Evolutionary conservation across 106 monocot species (phyloP).

Genomic region (Phalaenopsis equestris): DNA sequence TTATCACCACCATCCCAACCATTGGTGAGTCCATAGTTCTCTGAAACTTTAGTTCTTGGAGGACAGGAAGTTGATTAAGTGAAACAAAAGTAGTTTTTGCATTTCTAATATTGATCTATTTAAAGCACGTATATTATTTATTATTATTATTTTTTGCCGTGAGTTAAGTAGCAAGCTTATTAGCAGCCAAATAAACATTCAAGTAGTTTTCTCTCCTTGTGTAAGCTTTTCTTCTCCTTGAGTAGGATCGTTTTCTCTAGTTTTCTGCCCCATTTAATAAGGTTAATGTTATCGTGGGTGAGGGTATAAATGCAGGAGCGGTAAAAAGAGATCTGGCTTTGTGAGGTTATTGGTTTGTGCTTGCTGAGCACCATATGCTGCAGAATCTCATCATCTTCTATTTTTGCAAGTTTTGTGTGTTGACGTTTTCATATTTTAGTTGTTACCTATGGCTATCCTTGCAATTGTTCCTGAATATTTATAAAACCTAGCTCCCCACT

Average conservation of each 20-base stretch:
- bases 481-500: background rate
- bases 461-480: background rate
- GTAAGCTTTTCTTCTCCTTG: background rate
- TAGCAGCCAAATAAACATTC: background rate
- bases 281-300: background rate
- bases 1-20: constrained; percentile 43
- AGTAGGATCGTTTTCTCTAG: background rate
- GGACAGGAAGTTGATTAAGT: background rate
- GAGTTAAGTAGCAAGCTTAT: background rate
- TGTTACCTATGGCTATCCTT: background rate
- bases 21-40: background rate
- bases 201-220: background rate
- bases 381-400: background rate
- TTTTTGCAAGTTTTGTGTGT: background rate
- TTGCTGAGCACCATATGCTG: background rate
- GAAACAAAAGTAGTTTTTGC: background rate
- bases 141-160: background rate
- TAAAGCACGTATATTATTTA: background rate
- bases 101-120: background rate
- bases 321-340: background rate
- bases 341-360: background rate
- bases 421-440: background rate
- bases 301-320: background rate
- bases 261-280: background rate
- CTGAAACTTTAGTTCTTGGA: background rate